These are phyloP conservation scores for Eimeria maxima DNA, from an alignment of 169 alveolate species.

Conservation along the genomic window DNA sequence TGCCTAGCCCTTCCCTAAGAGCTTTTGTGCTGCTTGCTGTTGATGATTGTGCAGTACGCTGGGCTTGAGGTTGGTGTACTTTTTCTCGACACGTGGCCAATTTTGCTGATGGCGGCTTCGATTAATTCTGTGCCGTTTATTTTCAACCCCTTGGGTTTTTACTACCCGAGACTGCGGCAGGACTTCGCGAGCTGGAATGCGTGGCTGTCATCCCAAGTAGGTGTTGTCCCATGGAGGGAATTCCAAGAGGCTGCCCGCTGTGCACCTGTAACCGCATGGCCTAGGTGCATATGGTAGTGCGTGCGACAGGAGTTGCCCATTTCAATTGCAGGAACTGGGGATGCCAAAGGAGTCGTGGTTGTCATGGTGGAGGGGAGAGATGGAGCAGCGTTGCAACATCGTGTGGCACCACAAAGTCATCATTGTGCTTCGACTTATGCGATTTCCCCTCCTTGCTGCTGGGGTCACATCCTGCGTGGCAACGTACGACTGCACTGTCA, in stretches of 20 bases:
- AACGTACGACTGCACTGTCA: conserved; percentile 42
- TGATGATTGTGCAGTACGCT: conserved; percentile 75
- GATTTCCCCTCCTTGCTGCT: conserved; percentile 73
- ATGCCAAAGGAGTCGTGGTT: conserved; percentile 73
- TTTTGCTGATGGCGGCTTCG: conserved; percentile 78
- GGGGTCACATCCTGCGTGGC: conserved; percentile 84
- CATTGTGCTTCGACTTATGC: conserved; percentile 70
- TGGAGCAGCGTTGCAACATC: conserved; percentile 81
- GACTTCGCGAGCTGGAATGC: conserved; percentile 80
- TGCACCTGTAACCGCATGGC: too few relatives aligned
- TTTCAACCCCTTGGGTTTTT: conserved; percentile 81
- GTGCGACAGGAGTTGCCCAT: too few relatives aligned
- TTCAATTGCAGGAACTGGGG: conserved; percentile 73
- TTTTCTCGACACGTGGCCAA: conserved; percentile 80
- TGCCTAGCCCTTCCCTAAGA: not conserved
- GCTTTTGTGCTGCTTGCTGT: not conserved
- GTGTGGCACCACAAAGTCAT: conserved; percentile 82
- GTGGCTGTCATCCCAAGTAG: conserved; percentile 81
- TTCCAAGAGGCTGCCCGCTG: not conserved
- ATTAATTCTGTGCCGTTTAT: conserved; percentile 78
- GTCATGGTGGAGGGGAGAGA: conserved; percentile 83
- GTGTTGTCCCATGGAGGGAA: not conserved
- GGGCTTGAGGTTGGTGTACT: conserved; percentile 75
- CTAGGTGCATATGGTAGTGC: not conserved
- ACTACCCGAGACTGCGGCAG: conserved; percentile 79